These are phyloP conservation scores for Chlamydomonas sp. DNA, from an alignment of 139 green algal genomes.

Conservation along the genomic window DNA sequence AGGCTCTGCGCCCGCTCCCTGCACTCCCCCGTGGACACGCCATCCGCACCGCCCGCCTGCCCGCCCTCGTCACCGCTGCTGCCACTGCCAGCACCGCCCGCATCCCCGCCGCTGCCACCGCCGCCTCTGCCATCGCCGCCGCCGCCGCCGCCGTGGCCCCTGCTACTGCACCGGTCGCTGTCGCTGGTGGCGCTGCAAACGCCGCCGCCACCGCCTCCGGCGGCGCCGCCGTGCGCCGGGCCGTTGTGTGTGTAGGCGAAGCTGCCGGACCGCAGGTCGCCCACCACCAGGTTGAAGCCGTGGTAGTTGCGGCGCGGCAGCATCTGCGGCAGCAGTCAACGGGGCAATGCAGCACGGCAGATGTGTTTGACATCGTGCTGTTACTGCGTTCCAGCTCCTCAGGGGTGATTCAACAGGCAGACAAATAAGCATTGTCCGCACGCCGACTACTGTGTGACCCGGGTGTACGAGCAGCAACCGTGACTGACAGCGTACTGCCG, in stretches of 20 bases:
- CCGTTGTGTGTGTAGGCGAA: conserved; percentile 65
- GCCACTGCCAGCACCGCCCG: background rate
- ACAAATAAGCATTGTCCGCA: too few species aligned
- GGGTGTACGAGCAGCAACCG: too few species aligned
- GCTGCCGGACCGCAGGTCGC: conserved; percentile 46
- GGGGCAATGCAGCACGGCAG: background rate
- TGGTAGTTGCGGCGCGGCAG: conserved; percentile 49
- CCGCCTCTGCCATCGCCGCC: background rate
- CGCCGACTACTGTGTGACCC: too few species aligned
- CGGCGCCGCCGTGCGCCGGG: background rate
- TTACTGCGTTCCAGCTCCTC: too few species aligned
- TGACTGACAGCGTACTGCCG: too few species aligned
- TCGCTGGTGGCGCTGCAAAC: background rate
- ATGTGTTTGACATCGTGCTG: too few species aligned
- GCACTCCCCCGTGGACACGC: too few species aligned
- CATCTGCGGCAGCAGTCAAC: background rate
- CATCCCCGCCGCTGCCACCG: background rate
- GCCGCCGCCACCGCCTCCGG: background rate
- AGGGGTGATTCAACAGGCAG: too few species aligned
- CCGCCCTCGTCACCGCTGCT: background rate
- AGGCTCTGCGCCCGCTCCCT: conserved; percentile 3
- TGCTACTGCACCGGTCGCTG: background rate
- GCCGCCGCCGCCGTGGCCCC: background rate
- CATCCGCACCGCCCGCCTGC: too few species aligned
- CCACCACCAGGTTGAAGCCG: conserved; percentile 73